Evolutionary conservation across 495 filamentous ascomycete species (phyloP), one percentile per base, ranked within the genome.

Genomic region (Penicillium alfredii): DNA sequence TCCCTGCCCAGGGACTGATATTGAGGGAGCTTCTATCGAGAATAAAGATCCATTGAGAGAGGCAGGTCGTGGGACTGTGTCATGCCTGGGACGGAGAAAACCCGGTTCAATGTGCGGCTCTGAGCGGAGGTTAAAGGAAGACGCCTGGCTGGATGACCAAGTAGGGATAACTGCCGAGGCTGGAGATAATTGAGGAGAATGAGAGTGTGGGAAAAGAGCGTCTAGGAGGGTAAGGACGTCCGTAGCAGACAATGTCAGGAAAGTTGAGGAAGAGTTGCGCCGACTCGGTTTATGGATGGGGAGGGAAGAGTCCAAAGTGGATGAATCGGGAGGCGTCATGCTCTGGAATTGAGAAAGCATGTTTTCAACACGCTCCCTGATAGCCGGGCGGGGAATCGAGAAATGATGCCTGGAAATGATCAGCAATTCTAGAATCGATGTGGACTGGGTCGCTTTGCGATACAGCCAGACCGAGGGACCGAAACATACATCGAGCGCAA

Each of bases 331-430:
- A 13, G 40, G 14, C 8, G 11, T 15, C 13, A 41, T 17, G n/a
- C n/a, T 36, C 12, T 44, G 35, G 31, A 90, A 84, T 20, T 80
- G 74, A 38, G 61, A 60, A 49, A 88, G 68, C 55, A 94, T 84
- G 40, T 71, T 87, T 42, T 87, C 83, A 40, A 93, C 80, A 56
- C 86, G 84, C 15, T 63, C 66, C 45, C 80, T 78, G 51, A 90
- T 74, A 35, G 78, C 73, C 13, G 77, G 73, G 32, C 61, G 58
- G 14, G 61, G 47, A 14, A 60, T 60, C 3, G 63, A 64, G 37
- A 58, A 66, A 37, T 63, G 58, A 28, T 61, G 50, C 56, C 66
- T 71, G 16, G 3, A 9, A 33, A 30, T 13, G 1, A 18, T 61
- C 20, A 61, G 42, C 12, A 11, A 25, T 7, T 10, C n/a, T n/a